A percentile compares a stretch with the other conserved stretches of the same genome.
These are phyloP conservation scores for Neurospora pannonica DNA, from an alignment of 495 filamentous ascomycete species.

Conservation along the genomic window DNA sequence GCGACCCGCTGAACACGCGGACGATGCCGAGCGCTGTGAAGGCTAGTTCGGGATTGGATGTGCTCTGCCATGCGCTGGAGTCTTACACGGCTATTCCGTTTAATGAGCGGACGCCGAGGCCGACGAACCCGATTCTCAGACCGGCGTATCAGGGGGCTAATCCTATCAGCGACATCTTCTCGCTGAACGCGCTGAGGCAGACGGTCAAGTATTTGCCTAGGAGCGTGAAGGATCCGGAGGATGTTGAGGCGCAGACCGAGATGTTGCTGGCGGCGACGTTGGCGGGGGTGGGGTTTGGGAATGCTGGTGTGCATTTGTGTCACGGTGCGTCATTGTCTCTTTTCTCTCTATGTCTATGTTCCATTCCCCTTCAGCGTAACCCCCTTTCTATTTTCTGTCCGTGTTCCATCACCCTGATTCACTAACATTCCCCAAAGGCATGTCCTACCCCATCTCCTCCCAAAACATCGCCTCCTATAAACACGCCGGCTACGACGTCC, in stretches of 20 bases:
- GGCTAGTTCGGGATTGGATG: slow-evolving; percentile 81
- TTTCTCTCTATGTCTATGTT: too few species aligned
- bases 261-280: slow-evolving; percentile 94
- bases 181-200: slow-evolving; percentile 64
- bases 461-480: slow-evolving; percentile 78
- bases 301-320: slow-evolving; percentile 93
- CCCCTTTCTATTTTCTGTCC: too few species aligned
- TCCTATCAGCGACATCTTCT: slow-evolving; percentile 95
- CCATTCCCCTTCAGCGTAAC: too few species aligned
- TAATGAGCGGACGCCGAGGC: slow-evolving; percentile 70
- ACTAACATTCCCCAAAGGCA: slow-evolving; percentile 37
- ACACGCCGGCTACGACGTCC: slow-evolving; percentile 72
- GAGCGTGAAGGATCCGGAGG: slow-evolving; percentile 75
- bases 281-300: slow-evolving; percentile 93
- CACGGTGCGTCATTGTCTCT: slow-evolving; percentile 47
- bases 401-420: not conserved
- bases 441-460: slow-evolving; percentile 91
- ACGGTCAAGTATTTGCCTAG: slow-evolving; percentile 88
- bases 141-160: slow-evolving; percentile 97
- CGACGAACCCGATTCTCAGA: slow-evolving; percentile 78
- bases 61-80: slow-evolving; percentile 87
- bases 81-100: slow-evolving; percentile 96
- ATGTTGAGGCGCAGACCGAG: slow-evolving; percentile 80
- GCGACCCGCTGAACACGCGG: slow-evolving; percentile 87
- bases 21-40: slow-evolving; percentile 93